These are phyloP conservation scores for Miscanthus sacchariflorus DNA, from an alignment of 202 grass and related monocot species.

Conservation along the genomic window DNA sequence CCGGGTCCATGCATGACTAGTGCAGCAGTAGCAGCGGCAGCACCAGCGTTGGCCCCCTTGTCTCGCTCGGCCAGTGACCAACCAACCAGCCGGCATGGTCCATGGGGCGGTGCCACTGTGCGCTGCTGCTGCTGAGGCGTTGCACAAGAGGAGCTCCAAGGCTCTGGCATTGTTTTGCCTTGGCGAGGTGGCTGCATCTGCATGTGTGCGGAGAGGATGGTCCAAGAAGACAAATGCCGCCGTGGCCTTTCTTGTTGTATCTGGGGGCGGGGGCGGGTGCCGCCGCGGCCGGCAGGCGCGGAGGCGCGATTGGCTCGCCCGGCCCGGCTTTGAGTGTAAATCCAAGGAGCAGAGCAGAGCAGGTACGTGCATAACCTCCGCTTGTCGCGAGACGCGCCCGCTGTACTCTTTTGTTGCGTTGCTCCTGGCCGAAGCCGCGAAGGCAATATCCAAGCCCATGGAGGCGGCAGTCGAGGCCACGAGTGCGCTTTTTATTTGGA, in stretches of 20 bases:
- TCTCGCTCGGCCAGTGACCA: neutral
- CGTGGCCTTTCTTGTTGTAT: conserved; percentile 39
- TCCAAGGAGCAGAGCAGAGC: conserved; percentile 26
- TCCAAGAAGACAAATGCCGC: neutral
- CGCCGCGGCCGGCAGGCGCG: conserved; percentile 26
- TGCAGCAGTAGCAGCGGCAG: neutral
- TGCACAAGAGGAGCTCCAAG: conserved; percentile 33
- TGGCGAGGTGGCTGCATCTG: conserved; percentile 35
- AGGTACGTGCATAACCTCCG: neutral
- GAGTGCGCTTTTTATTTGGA: neutral
- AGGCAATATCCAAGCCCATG: neutral
- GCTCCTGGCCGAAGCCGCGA: conserved; percentile 50
- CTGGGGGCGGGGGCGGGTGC: neutral
- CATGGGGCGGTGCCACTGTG: neutral
- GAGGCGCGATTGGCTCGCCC: conserved; percentile 53
- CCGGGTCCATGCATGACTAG: conserved; percentile 28
- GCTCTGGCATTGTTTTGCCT: conserved; percentile 42
- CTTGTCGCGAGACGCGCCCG: conserved; percentile 36
- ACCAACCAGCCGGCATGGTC: conserved; percentile 49
- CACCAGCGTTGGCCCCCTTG: conserved; percentile 1
- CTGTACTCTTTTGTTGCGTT: conserved; percentile 42
- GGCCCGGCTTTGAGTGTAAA: neutral
- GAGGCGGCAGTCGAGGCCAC: neutral
- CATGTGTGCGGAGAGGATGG: conserved; percentile 28
- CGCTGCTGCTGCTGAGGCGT: neutral